These are phyloP conservation scores for Oidiodendron maius DNA, from an alignment of 495 filamentous ascomycete species.

Conservation along the genomic window DNA sequence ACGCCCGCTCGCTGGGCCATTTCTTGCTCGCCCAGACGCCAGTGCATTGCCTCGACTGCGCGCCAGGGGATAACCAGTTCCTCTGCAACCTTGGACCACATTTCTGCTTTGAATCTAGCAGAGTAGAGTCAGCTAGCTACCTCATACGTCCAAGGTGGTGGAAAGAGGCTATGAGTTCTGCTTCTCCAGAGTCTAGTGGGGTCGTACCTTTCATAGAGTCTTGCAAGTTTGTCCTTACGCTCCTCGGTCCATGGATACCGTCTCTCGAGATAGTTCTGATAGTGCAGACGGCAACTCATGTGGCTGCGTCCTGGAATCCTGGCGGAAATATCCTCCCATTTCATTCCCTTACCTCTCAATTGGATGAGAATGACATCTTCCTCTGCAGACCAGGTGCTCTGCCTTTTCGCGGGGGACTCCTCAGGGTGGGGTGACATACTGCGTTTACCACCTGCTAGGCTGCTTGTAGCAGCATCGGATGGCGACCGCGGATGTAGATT, in stretches of 20 bases:
- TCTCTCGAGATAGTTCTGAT: conserved; percentile 94
- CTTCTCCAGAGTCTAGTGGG: no score
- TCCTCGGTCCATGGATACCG: conserved; percentile 93
- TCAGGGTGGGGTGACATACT: conserved; percentile 41
- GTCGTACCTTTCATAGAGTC: conserved; percentile 86
- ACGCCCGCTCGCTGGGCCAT: conserved; percentile 88
- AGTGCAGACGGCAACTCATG: conserved; percentile 90
- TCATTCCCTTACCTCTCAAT: conserved; percentile 82
- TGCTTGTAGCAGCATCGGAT: conserved; percentile 14
- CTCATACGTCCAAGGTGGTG: background rate
- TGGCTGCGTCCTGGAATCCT: conserved; percentile 82
- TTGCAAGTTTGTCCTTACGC: conserved; percentile 90
- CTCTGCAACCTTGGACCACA: conserved; percentile 90
- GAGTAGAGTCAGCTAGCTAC: no score
- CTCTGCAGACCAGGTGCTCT: conserved; percentile 91
- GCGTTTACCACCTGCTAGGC: conserved; percentile 18
- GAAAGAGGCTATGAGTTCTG: background rate
- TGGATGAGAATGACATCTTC: conserved; percentile 89
- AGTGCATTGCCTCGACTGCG: conserved; percentile 95
- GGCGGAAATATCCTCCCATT: conserved; percentile 97
- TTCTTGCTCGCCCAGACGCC: conserved; percentile 88
- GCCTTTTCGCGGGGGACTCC: conserved; percentile 84
- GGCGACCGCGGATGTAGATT: conserved; percentile 17
- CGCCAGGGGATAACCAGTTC: conserved; percentile 98
- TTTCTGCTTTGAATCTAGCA: conserved; percentile 85